Evolutionary conservation across 768 basidiomycete species (phyloP), one percentile per base, ranked within the genome.

Genomic region (Amanita molliuscula): DNA sequence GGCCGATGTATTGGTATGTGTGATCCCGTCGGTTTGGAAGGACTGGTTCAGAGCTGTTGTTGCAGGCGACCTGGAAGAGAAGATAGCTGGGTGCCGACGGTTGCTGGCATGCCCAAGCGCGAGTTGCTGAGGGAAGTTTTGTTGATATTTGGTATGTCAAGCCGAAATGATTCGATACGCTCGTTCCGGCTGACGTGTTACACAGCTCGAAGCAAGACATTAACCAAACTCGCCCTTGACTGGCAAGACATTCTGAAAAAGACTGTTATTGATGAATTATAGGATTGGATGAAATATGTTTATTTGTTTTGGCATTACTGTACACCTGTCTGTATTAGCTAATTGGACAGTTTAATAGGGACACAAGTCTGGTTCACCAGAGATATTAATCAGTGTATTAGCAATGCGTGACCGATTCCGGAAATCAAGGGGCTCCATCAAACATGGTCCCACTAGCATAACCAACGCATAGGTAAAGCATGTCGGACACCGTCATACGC

Each of bases 1-100:
- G 94, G 13, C 94, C 93, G 0, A 69, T 93, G 34, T 95, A 89
- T 66, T 86, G 82, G 94, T 94, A 60, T 52, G 87, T 76, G 11
- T 53, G 10, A 16, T 16, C 13, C 25, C 11, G 35, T 18, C 13
- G 23, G n/a, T 50, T 51, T 45, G 20, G 53, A 54, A 42, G 13
- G 18, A 25, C 31, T 31, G 21, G 44, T 34, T 20, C 20, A 25
- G 31, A 23, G 36, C 23, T 23, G 23, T 6, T 8, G 15, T 20
- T 41, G 18, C 15, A 86, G 86, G 79, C 79, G 85, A 29, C 82
- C 86, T 41, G 75, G 75, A 15, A 72, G 76, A 51, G 79, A 88
- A 2, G 73, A 77, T 10, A 56, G 58, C 31, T 94, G 90, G 88
- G 70, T 70, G 18, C 75, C 89, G 7, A 77, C 70, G 6, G 73